Evolutionary conservation across 192 early-diverging fungal genomes (phyloP).

Genomic region (Entomortierella parvispora): DNA sequence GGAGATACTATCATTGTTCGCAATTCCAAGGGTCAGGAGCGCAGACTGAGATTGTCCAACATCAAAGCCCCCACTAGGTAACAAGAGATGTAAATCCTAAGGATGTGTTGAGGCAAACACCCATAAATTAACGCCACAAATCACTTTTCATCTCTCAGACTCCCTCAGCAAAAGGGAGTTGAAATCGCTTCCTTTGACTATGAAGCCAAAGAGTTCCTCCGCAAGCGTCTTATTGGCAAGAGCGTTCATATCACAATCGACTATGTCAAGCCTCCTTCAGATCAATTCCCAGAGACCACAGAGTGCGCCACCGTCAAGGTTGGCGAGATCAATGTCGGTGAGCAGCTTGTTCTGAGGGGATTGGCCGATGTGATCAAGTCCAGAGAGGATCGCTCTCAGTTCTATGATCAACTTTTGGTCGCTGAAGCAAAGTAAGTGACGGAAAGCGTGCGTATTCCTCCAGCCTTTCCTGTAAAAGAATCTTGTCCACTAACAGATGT

Average conservation of each 20-base stretch:
- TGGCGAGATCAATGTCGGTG: conserved; percentile 69
- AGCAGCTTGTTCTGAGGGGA: conserved; percentile 68
- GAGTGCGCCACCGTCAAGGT: conserved; percentile 88
- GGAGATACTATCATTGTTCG: conserved; percentile 66
- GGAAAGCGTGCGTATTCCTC: no score
- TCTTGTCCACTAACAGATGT: conserved; percentile 2
- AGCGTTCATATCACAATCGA: conserved; percentile 78
- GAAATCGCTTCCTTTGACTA: conserved; percentile 84
- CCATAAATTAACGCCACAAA: neutral
- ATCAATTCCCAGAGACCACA: conserved; percentile 79
- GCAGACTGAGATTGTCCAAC: conserved; percentile 46
- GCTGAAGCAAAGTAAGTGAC: conserved; percentile 77
- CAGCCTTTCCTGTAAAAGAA: no score
- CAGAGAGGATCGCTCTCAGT: conserved; percentile 85
- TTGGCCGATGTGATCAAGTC: conserved; percentile 88
- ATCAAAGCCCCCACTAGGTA: conserved; percentile 45
- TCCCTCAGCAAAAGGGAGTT: conserved; percentile 65
- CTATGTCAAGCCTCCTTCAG: conserved; percentile 90
- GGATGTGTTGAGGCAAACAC: no score
- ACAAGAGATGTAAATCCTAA: no score
- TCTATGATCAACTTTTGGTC: conserved; percentile 85
- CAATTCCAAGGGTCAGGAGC: conserved; percentile 47
- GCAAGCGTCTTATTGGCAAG: conserved; percentile 90
- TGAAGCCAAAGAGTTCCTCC: conserved; percentile 90
- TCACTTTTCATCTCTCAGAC: conserved; percentile 1